Conservation (phyloP, 1,284 basidiomycete species). For the Leccinum cinnamomeum region DNA sequence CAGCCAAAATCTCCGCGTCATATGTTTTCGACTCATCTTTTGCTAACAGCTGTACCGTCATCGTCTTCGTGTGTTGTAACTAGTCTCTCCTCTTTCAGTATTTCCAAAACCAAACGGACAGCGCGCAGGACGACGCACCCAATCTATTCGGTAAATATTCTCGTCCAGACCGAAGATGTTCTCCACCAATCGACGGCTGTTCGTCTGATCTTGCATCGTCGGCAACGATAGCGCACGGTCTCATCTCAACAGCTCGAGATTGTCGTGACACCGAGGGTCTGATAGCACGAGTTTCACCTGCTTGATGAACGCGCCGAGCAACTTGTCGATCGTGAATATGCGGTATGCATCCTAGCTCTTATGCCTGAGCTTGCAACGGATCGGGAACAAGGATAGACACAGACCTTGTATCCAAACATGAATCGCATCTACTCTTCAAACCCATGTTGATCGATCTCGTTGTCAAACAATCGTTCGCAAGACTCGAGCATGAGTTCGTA, state of each 20-base stretch:
- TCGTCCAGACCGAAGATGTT: constrained; percentile 85
- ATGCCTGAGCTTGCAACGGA: neutral
- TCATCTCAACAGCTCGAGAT: constrained; percentile 71
- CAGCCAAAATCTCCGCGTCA: constrained; percentile 79
- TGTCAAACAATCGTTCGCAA: constrained; percentile 90
- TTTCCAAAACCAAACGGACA: neutral
- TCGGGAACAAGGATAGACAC: constrained; percentile 1
- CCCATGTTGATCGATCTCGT: constrained; percentile 81
- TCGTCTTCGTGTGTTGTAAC: constrained; percentile 67
- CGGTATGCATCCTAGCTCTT: constrained; percentile 66
- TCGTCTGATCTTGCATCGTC: constrained; percentile 84
- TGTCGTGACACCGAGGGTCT: constrained; percentile 82
- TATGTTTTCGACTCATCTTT: constrained; percentile 89
- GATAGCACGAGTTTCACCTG: constrained; percentile 81
- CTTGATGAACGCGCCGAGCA: constrained; percentile 85
- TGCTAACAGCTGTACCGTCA: constrained; percentile 86
- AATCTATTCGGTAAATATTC: constrained; percentile 90
- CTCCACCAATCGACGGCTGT: constrained; percentile 81
- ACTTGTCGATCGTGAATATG: constrained; percentile 92
- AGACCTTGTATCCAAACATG: constrained; percentile 86
- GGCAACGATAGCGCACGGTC: constrained; percentile 66
- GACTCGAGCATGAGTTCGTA: constrained; percentile 86
- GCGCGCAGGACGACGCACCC: constrained; percentile 53
- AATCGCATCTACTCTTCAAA: constrained; percentile 92
- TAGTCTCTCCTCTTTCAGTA: constrained; percentile 34